phyloP scores from a whole-genome alignment of 2,329 filamentous ascomycete species.

The Calonectria hongkongensis region DNA sequence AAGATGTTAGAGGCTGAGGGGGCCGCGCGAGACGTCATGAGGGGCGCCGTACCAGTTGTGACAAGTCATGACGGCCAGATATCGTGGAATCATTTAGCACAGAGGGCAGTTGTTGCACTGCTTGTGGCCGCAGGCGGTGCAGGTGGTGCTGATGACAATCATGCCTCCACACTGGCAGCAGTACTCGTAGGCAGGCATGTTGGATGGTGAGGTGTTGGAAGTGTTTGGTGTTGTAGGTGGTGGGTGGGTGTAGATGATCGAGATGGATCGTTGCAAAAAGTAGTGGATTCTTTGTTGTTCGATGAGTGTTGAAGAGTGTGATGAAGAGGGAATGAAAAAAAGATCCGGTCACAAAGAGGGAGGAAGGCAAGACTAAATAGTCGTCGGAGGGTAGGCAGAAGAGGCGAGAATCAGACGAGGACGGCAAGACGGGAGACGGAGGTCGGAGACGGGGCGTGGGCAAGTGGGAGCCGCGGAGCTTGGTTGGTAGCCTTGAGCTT shows the following conservation, averaged over 20 bases:
- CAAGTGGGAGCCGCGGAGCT: conserved; percentile 22
- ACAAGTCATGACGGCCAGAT: conserved; percentile 31
- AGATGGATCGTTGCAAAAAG: conserved; percentile 17
- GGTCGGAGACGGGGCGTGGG: conserved; percentile 18
- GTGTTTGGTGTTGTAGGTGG: conserved; percentile 38
- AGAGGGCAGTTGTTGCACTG: conserved; percentile 69
- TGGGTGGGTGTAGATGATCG: conserved; percentile 24
- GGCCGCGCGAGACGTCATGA: conserved; percentile 3
- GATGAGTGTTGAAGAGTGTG: conserved; percentile 23
- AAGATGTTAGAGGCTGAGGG: conserved; percentile 1
- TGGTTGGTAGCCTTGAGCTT: conserved; percentile 27
- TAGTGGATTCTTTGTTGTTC: conserved; percentile 16
- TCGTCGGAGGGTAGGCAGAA: conserved; percentile 35
- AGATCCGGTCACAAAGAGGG: not conserved
- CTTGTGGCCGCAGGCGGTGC: conserved; percentile 69
- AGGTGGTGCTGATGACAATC: conserved; percentile 74
- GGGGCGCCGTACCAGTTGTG: conserved; percentile 14
- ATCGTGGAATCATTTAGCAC: conserved; percentile 53
- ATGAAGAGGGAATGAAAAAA: conserved; percentile 27
- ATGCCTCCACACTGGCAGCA: conserved; percentile 74
- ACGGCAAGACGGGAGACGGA: conserved; percentile 17
- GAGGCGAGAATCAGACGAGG: conserved; percentile 30
- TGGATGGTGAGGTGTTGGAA: conserved; percentile 37
- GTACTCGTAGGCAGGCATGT: conserved; percentile 69
- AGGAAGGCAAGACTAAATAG: conserved; percentile 51